These are phyloP conservation scores for Trichophaea hybrida DNA, from an alignment of 2,329 filamentous ascomycete genomes.

Conservation along the genomic window DNA sequence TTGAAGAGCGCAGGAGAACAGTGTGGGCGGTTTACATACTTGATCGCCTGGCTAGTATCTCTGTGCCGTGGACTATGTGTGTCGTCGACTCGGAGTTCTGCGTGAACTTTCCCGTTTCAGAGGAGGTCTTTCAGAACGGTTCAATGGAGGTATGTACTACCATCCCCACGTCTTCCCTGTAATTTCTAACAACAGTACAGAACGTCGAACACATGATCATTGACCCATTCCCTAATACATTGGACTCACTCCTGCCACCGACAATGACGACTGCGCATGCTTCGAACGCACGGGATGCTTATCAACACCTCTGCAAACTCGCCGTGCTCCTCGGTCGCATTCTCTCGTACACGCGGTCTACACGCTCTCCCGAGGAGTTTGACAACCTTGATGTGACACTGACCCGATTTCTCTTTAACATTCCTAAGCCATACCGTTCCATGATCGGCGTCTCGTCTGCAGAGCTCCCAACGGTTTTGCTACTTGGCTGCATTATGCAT, in stretches of 20 bases:
- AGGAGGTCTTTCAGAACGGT: conserved; percentile 21
- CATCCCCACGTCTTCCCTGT: background rate
- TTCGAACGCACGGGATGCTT: conserved; percentile 8
- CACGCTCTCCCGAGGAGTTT: conserved; percentile 5
- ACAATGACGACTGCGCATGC: background rate
- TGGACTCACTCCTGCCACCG: conserved; percentile 12
- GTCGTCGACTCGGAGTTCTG: conserved; percentile 18
- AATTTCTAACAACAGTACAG: conserved; percentile 3
- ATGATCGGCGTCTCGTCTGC: background rate
- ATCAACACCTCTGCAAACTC: conserved; percentile 21
- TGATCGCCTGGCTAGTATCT: conserved; percentile 13
- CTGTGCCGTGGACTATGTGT: conserved; percentile 13
- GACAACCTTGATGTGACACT: conserved; percentile 16
- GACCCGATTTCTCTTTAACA: conserved; percentile 15
- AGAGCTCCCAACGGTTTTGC: background rate
- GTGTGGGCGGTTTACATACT: conserved; percentile 19
- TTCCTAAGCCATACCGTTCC: conserved; percentile 5
- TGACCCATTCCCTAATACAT: conserved; percentile 16
- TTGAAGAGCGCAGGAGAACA: conserved; percentile 18
- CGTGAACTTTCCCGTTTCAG: conserved; percentile 22
- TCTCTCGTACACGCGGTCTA: conserved; percentile 9
- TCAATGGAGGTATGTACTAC: conserved; percentile 17
- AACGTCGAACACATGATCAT: conserved; percentile 20
- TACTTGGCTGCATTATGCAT: background rate
- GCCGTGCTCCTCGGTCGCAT: conserved; percentile 17